Base-by-base conservation (phyloP, 2,329 filamentous ascomycete species). In the Sclerotinia nivalis region DNA sequence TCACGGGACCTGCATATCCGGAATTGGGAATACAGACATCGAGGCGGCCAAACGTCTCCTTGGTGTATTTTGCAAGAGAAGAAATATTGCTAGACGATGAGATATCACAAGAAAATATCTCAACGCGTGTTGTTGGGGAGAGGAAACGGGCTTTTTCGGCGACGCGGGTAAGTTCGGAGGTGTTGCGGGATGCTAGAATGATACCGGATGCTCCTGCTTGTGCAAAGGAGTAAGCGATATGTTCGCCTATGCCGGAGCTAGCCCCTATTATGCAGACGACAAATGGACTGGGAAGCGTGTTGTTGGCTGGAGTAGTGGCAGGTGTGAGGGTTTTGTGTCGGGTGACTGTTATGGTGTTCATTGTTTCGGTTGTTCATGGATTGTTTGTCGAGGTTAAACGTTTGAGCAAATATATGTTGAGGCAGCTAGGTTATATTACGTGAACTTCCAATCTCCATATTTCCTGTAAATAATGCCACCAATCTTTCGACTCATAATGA, bases 11-110 rank as follows among this genome's bases (percentile, higher is more conserved):
- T 2, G 68, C 55, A 50, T 66, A 69, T 7, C 69, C 71, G 4
- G 69, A 61, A 13, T 69, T 69, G 8, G 69, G 65, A 12, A 72
- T 68, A 13, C 71, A 52, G 34, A 68, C 37, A 25, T 72, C 71
- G 34, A 72, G 66, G 15, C 56, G 60, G 3, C 47, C 49, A 15
- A 68, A 69, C 2, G 28, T 40, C 9, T 45, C 18, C 2, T 13
- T 45, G 18, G 66, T 66, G n/a, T 50, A 45, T 3, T 20, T 31
- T 13, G 60, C 50, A 28, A 69, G 68, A 15, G 54, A 28, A 15
- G 50, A 37, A 20, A 69, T 47, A 13, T 50, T n/a, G 6, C 12
- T n/a, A 0, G 50, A n/a, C 7, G 58, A 70, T 13, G 58, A 3
- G 40, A 70, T 70, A 25, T 69, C 66, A n/a, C 45, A 56, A 10